A percentile compares a stretch with the other conserved stretches of the same genome.
These are phyloP conservation scores for Aspergillus fijiensis DNA, from an alignment of 2,329 filamentous ascomycete species.

Conservation along the genomic window DNA sequence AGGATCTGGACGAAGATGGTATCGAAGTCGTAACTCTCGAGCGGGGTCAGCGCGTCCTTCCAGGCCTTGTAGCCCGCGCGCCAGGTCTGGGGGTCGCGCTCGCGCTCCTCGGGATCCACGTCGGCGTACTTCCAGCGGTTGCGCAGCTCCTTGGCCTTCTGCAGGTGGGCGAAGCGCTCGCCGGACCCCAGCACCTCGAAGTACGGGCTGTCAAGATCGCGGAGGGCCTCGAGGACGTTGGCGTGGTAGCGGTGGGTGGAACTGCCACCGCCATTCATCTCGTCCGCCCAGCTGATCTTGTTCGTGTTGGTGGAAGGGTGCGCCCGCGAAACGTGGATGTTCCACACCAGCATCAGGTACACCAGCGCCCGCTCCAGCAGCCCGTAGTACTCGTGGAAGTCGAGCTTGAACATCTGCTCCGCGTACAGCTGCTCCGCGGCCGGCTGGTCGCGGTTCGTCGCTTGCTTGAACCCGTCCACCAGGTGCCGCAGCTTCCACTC, in stretches of 20 bases:
- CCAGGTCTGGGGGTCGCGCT: conserved; percentile 14
- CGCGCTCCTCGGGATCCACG: conserved; percentile 36
- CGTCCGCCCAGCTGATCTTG: background rate
- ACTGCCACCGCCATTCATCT: conserved; percentile 1
- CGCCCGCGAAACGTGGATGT: conserved; percentile 51
- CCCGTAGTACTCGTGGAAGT: conserved; percentile 75
- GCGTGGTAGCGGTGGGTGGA: conserved; percentile 63
- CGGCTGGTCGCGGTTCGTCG: conserved; percentile 37
- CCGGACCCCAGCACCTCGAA: conserved; percentile 56
- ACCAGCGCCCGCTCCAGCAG: conserved; percentile 70
- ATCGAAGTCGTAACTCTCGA: conserved; percentile 63
- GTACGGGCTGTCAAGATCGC: conserved; percentile 58
- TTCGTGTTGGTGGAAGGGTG: conserved; percentile 9
- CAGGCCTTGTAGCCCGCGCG: conserved; percentile 20
- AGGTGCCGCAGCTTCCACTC: conserved; percentile 65
- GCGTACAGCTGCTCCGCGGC: conserved; percentile 36
- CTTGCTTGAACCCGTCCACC: conserved; percentile 56
- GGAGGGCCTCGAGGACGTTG: conserved; percentile 65
- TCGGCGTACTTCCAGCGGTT: conserved; percentile 72
- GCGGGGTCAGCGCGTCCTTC: conserved; percentile 32
- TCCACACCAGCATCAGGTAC: conserved; percentile 64
- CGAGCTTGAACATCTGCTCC: conserved; percentile 72
- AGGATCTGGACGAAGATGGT: conserved; percentile 60
- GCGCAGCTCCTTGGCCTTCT: conserved; percentile 66
- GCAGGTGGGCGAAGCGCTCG: conserved; percentile 58